Conservation (phyloP, 2,329 filamentous ascomycete species). For the Clarireedia sp. region DNA sequence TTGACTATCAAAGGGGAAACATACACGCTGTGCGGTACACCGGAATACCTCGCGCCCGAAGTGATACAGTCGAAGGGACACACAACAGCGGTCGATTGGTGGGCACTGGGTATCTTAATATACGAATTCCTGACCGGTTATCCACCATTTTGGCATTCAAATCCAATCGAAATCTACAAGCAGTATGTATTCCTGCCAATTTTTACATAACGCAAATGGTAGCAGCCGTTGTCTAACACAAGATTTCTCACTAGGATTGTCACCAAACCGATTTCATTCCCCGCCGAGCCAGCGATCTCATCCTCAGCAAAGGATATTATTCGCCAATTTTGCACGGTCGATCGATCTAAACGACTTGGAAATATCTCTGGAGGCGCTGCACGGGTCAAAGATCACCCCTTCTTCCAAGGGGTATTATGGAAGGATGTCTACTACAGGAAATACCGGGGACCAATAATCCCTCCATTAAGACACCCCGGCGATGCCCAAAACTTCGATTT, state of each 20-base stretch:
- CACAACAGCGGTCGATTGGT: conserved; percentile 75
- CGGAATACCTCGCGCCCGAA: conserved; percentile 77
- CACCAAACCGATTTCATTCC: conserved; percentile 68
- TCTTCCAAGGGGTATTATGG: conserved; percentile 69
- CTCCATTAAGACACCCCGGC: conserved; percentile 62
- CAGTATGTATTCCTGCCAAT: conserved; percentile 48
- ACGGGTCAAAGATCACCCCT: conserved; percentile 66
- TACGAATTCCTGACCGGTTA: conserved; percentile 82
- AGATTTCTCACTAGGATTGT: conserved; percentile 51
- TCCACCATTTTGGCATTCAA: conserved; percentile 80
- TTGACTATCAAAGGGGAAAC: conserved; percentile 29
- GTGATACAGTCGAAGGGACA: conserved; percentile 78
- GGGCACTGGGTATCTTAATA: conserved; percentile 75
- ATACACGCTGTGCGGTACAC: conserved; percentile 76
- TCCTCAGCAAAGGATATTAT: conserved; percentile 67
- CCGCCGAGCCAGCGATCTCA: conserved; percentile 55
- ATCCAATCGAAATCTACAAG: conserved; percentile 81
- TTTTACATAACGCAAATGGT: not conserved
- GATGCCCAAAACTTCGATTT: conserved; percentile 77
- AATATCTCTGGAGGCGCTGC: conserved; percentile 69
- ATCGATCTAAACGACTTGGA: conserved; percentile 68
- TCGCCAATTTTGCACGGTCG: conserved; percentile 66
- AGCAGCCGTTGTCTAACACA: not conserved
- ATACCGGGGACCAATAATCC: conserved; percentile 62
- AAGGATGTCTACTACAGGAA: conserved; percentile 59